These are phyloP conservation scores for Ceratocystis destructans DNA, from an alignment of 2,329 filamentous ascomycete genomes.

Conservation along the genomic window DNA sequence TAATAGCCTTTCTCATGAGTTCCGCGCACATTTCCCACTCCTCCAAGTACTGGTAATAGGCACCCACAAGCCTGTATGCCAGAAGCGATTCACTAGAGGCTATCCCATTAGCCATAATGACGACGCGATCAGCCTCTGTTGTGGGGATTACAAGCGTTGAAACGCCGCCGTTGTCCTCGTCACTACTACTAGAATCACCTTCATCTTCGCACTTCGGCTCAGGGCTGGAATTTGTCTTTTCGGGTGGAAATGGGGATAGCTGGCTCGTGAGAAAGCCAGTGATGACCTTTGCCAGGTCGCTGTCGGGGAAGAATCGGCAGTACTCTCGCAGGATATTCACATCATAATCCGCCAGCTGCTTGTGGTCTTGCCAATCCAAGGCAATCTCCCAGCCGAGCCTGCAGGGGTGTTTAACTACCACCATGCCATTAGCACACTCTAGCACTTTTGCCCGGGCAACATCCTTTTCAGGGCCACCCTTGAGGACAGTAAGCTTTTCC, in stretches of 20 bases:
- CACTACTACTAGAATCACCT: slow-evolving; percentile 37
- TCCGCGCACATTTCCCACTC: slow-evolving; percentile 75
- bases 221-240: slow-evolving; percentile 20
- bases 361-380: slow-evolving; percentile 75
- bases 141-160: slow-evolving; percentile 43
- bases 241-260: slow-evolving; percentile 62
- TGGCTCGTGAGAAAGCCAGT: slow-evolving; percentile 70
- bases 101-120: slow-evolving; percentile 67
- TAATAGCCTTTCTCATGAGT: slow-evolving; percentile 59
- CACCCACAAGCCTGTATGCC: slow-evolving; percentile 67
- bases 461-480: slow-evolving; percentile 49
- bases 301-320: slow-evolving; percentile 68
- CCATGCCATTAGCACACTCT: slow-evolving; percentile 77
- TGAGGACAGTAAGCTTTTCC: slow-evolving; percentile 59
- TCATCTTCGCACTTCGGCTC: slow-evolving; percentile 28
- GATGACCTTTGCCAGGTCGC: slow-evolving; percentile 68
- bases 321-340: slow-evolving; percentile 66
- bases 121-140: slow-evolving; percentile 62
- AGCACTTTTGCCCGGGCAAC: slow-evolving; percentile 58
- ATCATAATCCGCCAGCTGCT: slow-evolving; percentile 64
- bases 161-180: slow-evolving; percentile 44
- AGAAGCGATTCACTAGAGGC: slow-evolving; percentile 56
- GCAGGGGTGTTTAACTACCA: slow-evolving; percentile 86
- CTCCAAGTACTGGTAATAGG: slow-evolving; percentile 72
- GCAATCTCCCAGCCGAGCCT: slow-evolving; percentile 81